phyloP scores from a whole-genome alignment of 2,329 filamentous ascomycete species.

The Fusarium sp. region DNA sequence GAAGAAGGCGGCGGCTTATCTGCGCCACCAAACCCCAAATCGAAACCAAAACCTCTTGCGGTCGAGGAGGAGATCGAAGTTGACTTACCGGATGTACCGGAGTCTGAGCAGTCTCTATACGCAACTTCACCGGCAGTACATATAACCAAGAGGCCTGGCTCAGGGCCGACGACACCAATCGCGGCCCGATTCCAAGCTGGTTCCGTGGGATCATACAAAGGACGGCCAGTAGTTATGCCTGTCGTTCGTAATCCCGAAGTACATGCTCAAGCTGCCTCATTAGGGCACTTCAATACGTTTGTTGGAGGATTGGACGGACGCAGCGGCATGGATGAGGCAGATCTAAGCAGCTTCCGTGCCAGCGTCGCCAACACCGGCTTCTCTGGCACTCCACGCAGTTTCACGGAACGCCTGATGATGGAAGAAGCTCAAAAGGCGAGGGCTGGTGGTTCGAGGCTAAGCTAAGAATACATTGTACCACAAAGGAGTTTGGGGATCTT shows the following conservation, averaged over 20 bases:
- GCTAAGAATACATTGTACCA: slow-evolving; percentile 30
- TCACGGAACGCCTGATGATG: slow-evolving; percentile 62
- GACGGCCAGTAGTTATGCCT: slow-evolving; percentile 64
- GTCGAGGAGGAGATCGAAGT: slow-evolving; percentile 51
- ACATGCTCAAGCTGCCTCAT: slow-evolving; percentile 60
- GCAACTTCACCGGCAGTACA: slow-evolving; percentile 60
- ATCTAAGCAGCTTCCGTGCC: slow-evolving; percentile 58
- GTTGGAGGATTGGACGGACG: slow-evolving; percentile 66
- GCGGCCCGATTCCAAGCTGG: slow-evolving; percentile 52
- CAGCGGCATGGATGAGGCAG: slow-evolving; percentile 60
- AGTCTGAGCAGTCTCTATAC: slow-evolving; percentile 49
- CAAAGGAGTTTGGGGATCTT: slow-evolving; percentile 42
- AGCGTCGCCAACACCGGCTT: slow-evolving; percentile 55
- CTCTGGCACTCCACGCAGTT: slow-evolving; percentile 59
- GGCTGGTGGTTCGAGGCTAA: slow-evolving; percentile 31
- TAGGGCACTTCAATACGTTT: slow-evolving; percentile 63
- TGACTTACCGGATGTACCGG: slow-evolving; percentile 45
- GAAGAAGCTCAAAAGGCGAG: slow-evolving; percentile 57
- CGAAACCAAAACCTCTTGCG: slow-evolving; percentile 41
- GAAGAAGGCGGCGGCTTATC: slow-evolving; percentile 56
- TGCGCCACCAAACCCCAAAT: slow-evolving; percentile 46
- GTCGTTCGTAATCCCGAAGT: slow-evolving; percentile 63
- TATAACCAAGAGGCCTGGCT: slow-evolving; percentile 49
- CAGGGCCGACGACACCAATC: slow-evolving; percentile 48
- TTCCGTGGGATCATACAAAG: slow-evolving; percentile 66